A percentile compares a stretch with the other conserved stretches of the same genome.
These are phyloP conservation scores for Dissophora ornata DNA, from an alignment of 192 early-diverging fungal species.

Conservation along the genomic window DNA sequence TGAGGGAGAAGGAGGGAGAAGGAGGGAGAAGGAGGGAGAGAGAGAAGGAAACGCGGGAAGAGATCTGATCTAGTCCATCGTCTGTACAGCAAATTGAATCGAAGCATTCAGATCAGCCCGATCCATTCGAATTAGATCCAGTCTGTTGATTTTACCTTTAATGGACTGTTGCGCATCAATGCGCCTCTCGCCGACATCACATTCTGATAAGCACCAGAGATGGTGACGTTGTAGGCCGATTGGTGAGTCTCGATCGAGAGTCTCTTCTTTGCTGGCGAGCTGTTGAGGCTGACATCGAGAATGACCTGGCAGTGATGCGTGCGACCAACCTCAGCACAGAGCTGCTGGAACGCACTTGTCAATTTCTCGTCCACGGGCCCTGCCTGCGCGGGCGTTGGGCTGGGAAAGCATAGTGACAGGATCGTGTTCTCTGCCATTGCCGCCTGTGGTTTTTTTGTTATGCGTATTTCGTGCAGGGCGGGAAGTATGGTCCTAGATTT, in stretches of 20 bases:
- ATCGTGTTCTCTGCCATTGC: conserved; percentile 52
- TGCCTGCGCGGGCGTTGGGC: conserved; percentile 41
- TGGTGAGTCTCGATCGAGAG: conserved; percentile 55
- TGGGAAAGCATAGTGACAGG: conserved; percentile 47
- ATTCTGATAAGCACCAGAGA: conserved; percentile 55
- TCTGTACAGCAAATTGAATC: no score
- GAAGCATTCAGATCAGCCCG: no score
- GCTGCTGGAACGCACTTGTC: conserved; percentile 32
- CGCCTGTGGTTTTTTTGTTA: no score
- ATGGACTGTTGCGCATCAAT: conserved; percentile 57
- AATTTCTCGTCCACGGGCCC: conserved; percentile 40
- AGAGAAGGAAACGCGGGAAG: no score
- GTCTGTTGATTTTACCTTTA: conserved; percentile 51
- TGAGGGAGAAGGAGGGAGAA: neutral
- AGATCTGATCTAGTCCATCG: no score
- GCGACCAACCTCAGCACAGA: conserved; percentile 27
- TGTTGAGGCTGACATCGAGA: conserved; percentile 47
- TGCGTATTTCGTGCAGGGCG: neutral
- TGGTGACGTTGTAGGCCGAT: conserved; percentile 62
- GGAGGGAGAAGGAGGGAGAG: no score
- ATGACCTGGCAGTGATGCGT: conserved; percentile 40
- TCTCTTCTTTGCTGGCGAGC: conserved; percentile 32
- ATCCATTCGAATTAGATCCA: no score
- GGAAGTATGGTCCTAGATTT: neutral
- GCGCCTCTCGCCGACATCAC: conserved; percentile 55